Percentiles rank a stretch among this genome's conserved stretches.
These are phyloP conservation scores for Vanilla planifolia DNA, from an alignment of 106 monocot species.

Conservation along the genomic window DNA sequence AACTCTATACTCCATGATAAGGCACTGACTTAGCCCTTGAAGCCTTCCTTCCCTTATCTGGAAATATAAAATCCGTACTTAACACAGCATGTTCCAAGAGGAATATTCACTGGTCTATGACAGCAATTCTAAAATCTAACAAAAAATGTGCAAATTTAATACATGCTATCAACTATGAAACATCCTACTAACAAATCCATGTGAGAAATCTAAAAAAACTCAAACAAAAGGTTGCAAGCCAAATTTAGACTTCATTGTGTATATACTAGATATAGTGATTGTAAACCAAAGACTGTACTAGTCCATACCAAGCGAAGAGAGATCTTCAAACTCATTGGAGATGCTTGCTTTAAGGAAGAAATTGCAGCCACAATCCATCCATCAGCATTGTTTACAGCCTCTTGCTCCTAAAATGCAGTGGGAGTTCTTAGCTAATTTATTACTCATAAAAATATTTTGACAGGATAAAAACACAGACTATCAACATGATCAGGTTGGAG, in stretches of 20 bases:
- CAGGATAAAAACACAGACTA: too few species aligned
- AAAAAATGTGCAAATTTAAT: too few species aligned
- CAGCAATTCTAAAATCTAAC: too few species aligned
- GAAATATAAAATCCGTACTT: too few species aligned
- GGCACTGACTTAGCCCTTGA: constrained; percentile 60
- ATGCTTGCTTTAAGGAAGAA: constrained; percentile 78
- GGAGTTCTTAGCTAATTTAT: not conserved
- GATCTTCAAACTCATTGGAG: constrained; percentile 87
- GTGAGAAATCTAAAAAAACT: too few species aligned
- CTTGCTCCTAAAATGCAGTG: constrained; percentile 49
- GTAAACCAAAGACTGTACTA: not conserved
- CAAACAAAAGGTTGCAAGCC: too few species aligned
- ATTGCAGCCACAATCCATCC: constrained; percentile 66
- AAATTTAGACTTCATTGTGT: too few species aligned
- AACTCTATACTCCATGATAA: constrained; percentile 61
- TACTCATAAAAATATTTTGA: not conserved
- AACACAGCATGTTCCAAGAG: too few species aligned
- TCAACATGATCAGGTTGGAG: not conserved
- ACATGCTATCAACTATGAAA: too few species aligned
- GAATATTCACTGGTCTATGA: too few species aligned
- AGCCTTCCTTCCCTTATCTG: constrained; percentile 89
- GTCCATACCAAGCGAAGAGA: constrained; percentile 70
- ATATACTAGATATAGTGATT: too few species aligned
- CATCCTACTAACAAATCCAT: too few species aligned
- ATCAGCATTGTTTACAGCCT: constrained; percentile 31